Conservation (phyloP, 768 basidiomycete genomes). For the Clathrus columnatus region DNA sequence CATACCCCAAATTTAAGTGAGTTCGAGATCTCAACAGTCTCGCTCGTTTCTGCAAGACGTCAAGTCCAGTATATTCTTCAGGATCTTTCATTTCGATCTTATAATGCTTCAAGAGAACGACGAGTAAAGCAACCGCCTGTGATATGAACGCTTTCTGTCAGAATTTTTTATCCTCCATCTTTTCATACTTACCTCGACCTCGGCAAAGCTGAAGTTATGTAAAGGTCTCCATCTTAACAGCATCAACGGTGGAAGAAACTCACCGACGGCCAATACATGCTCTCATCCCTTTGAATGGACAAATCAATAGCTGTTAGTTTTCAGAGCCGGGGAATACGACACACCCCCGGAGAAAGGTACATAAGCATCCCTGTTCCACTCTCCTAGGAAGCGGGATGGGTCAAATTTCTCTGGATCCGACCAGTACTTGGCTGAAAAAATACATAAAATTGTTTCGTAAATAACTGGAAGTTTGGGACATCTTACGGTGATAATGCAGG, state of each 20-base stretch:
- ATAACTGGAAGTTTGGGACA: neutral
- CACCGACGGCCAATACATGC: constrained; percentile 12
- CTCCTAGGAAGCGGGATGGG: constrained; percentile 9
- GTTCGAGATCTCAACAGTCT: too few species aligned
- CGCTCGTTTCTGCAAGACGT: too few species aligned
- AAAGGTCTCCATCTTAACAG: neutral
- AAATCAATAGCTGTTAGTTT: neutral
- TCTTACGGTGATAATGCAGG: constrained; percentile 45
- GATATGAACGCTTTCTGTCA: too few species aligned
- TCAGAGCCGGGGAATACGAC: neutral
- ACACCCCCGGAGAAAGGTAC: constrained; percentile 6
- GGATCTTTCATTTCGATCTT: too few species aligned
- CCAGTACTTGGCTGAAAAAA: constrained; percentile 6
- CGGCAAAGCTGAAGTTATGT: neutral
- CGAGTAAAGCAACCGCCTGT: too few species aligned
- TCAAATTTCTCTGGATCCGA: constrained; percentile 2
- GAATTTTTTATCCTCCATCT: too few species aligned
- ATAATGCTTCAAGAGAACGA: too few species aligned
- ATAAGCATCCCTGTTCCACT: constrained; percentile 9
- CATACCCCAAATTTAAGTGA: constrained; percentile 13
- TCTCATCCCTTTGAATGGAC: neutral
- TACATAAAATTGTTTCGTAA: too few species aligned
- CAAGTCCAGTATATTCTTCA: too few species aligned
- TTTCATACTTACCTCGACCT: constrained; percentile 1
- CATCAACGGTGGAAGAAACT: neutral